phyloP scores from a whole-genome alignment of 257 asterid species.

The Thymus mandschuricus region DNA sequence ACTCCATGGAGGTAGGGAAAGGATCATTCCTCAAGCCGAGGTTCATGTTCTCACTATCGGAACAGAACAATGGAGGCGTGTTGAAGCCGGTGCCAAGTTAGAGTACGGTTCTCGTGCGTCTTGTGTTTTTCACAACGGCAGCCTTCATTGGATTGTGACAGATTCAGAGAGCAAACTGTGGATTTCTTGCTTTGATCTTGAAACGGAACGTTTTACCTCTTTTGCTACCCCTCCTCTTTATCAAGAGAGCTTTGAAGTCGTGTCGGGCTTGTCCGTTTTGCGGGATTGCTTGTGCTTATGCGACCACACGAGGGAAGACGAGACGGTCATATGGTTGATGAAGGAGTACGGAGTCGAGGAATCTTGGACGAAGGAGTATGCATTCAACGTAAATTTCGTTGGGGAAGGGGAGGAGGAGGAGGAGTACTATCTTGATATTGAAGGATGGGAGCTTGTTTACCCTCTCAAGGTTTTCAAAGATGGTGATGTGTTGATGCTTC shows the following conservation, averaged over 20 bases:
- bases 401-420: no score
- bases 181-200: constrained; percentile 43
- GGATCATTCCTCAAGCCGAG: background rate
- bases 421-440: background rate
- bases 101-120: background rate
- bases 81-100: background rate
- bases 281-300: background rate
- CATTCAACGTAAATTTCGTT: background rate
- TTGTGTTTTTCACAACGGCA: background rate
- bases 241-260: background rate
- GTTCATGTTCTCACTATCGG: background rate
- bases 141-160: constrained; percentile 15
- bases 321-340: constrained; percentile 41
- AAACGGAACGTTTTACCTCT: constrained; percentile 24
- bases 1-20: no score
- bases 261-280: constrained; percentile 22
- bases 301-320: background rate
- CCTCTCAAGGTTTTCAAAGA: constrained; percentile 14
- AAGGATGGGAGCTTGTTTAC: background rate
- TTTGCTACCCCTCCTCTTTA: constrained; percentile 28
- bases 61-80: background rate
- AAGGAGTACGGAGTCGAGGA: constrained; percentile 46
- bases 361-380: constrained; percentile 39
- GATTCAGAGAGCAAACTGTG: constrained; percentile 15
- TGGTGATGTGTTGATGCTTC: constrained; percentile 9